phyloP scores from a whole-genome alignment of 2,329 filamentous ascomycete genomes.

The Chaetomium olivaceum region DNA sequence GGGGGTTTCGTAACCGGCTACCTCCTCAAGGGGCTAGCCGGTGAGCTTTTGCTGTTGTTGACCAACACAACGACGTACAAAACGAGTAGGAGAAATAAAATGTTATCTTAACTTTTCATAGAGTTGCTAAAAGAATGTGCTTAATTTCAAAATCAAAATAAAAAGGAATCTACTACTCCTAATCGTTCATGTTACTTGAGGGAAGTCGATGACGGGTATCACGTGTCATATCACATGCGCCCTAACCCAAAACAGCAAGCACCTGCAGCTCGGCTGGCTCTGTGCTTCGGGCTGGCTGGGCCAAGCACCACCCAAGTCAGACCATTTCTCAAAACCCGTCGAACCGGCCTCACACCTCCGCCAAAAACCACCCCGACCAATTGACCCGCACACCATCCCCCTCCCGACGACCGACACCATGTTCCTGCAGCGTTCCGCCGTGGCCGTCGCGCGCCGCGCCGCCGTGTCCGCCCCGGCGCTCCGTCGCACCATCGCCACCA shows the following conservation, averaged over 20 bases:
- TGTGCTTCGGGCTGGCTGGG: neutral
- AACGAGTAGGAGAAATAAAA: too few relatives aligned
- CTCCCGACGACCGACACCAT: constrained; percentile 41
- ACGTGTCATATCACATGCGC: constrained; percentile 27
- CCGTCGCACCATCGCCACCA: constrained; percentile 61
- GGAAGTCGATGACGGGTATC: neutral
- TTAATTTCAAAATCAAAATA: too few relatives aligned
- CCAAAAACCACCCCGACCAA: constrained; percentile 17
- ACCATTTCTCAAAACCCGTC: constrained; percentile 29
- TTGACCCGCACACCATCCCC: constrained; percentile 22
- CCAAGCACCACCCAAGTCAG: constrained; percentile 24
- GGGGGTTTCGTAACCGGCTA: too few relatives aligned
- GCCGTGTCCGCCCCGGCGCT: constrained; percentile 51
- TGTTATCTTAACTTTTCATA: too few relatives aligned
- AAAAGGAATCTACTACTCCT: neutral
- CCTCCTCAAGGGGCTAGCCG: too few relatives aligned
- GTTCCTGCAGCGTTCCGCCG: constrained; percentile 65
- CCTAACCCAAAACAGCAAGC: constrained; percentile 25
- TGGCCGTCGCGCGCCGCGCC: constrained; percentile 62
- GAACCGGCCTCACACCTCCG: constrained; percentile 17
- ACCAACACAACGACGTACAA: too few relatives aligned
- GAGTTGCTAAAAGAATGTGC: too few relatives aligned
- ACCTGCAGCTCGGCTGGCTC: constrained; percentile 25
- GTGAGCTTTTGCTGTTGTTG: too few relatives aligned
- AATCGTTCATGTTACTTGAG: neutral